Percentiles rank a stretch among this genome's conserved stretches.
These are phyloP conservation scores for Arthrobotrys entomopaga DNA, from an alignment of 2,329 filamentous ascomycete species.

Conservation along the genomic window DNA sequence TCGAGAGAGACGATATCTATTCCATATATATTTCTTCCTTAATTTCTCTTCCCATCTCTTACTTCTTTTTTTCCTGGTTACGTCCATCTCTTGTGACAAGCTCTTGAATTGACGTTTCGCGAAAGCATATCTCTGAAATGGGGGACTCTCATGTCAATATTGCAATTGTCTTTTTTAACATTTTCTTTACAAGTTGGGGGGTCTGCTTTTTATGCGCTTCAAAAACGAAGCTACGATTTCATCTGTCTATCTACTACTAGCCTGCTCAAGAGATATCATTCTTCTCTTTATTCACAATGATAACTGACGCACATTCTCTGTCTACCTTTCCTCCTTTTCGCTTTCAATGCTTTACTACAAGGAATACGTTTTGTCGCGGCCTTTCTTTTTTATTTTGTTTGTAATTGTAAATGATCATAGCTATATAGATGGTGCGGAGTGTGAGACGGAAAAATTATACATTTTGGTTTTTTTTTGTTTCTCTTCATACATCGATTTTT, in stretches of 20 bases:
- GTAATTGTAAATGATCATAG: conserved; percentile 5
- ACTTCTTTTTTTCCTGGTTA: too few relatives aligned
- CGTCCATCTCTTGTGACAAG: too few relatives aligned
- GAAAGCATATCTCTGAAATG: too few relatives aligned
- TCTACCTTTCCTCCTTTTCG: not conserved
- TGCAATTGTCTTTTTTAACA: conserved; percentile 3
- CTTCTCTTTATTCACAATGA: not conserved
- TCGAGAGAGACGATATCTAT: not conserved
- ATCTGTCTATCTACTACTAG: not conserved
- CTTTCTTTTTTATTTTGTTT: not conserved
- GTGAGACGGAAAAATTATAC: conserved; percentile 20
- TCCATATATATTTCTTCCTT: conserved; percentile 5
- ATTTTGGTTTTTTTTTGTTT: too few relatives aligned
- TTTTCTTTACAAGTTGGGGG: conserved; percentile 19
- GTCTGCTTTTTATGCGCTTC: not conserved
- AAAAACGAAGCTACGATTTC: not conserved
- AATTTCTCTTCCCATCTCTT: not conserved
- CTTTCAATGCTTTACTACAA: not conserved
- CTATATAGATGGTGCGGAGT: conserved; percentile 32
- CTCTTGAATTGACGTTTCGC: too few relatives aligned
- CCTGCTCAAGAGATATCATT: not conserved
- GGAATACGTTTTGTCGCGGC: not conserved
- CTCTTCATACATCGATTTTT: too few relatives aligned
- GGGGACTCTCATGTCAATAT: conserved; percentile 3
- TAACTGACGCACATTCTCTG: not conserved